Base-by-base conservation (phyloP, 495 filamentous ascomycete species). In the Neurospora discreta region DNA sequence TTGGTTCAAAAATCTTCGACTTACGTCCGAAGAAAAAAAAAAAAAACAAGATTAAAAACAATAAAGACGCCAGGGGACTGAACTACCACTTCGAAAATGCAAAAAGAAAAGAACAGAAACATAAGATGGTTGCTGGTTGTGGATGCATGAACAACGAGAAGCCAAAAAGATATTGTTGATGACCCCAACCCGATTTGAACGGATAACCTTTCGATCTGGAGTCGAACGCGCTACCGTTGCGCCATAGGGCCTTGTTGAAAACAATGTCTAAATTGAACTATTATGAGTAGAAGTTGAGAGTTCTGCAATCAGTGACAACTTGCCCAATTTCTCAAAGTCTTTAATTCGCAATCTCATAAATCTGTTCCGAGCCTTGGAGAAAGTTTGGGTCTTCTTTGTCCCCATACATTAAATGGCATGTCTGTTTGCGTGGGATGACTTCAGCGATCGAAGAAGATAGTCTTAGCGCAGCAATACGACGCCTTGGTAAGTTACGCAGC, bases 161-260 rank as follows among this genome's bases (percentile, higher is more conserved):
- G 52, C 7, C 13, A 60, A 60, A 60, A 60, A 60, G 52, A 9
- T 33, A 0, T 33, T 69, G 52, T 23, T 5, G 26, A 11, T 77
- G 77, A 73, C 58, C 68, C 73, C 65, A 33, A 71, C 72, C 75
- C 70, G 33, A 36, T 36, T 36, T 36, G 33, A 36, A 36, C 33
- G 33, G 33, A 36, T 36, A 36, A 36, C 33, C 33, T 36, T 36
- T 36, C 33, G 33, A 36, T 36, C 33, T 36, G 33, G 33, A 36
- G 33, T 36, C 33, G 33, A 36, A 36, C 33, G 33, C 33, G 80
- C 81, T 82, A 78, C 81, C 81, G 79, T 82, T 82, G 80, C 80
- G 76, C 77, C 76, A 74, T 30, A 13, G 30, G 46, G 69, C 60
- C 60, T 20, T 71, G 20, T 36, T 72, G 26, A 4, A 65, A 18